These are phyloP conservation scores for Stipa capillata DNA, from an alignment of 176 grass and related monocot species.

Conservation along the genomic window DNA sequence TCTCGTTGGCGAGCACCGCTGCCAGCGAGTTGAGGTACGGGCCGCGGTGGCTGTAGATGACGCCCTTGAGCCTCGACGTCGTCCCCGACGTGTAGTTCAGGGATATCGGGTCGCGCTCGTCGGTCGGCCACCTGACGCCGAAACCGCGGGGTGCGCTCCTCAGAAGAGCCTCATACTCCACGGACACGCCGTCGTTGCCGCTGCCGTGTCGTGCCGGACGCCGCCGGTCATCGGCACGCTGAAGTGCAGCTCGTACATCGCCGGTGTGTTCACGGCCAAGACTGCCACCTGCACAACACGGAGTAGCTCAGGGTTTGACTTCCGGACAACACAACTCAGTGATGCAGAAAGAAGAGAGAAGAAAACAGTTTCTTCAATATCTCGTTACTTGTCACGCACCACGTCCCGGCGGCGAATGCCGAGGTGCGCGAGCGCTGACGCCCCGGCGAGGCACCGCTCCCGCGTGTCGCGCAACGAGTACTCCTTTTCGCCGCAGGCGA, in stretches of 20 bases:
- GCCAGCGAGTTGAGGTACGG: conserved; percentile 58
- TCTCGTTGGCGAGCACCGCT: conserved; percentile 33
- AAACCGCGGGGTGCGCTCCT: background rate
- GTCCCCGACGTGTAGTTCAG: conserved; percentile 72
- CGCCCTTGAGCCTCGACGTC: conserved; percentile 54
- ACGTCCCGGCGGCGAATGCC: conserved; percentile 35
- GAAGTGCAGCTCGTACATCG: conserved; percentile 61
- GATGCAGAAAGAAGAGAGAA: no score
- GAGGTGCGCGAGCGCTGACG: conserved; percentile 41
- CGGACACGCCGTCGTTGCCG: background rate
- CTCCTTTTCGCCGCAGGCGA: conserved; percentile 21
- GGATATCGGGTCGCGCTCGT: conserved; percentile 51
- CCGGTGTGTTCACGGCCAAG: conserved; percentile 37
- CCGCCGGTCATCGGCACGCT: conserved; percentile 50
- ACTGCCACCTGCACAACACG: conserved; percentile 29
- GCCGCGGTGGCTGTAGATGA: conserved; percentile 61
- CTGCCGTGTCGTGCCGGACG: conserved; percentile 17
- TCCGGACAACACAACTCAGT: no score
- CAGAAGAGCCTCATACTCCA: conserved; percentile 37
- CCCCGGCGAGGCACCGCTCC: conserved; percentile 34
- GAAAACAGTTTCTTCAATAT: background rate
- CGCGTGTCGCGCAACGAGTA: conserved; percentile 39
- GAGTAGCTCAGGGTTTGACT: background rate
- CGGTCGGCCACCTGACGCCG: conserved; percentile 44
- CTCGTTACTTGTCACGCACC: background rate